These are phyloP conservation scores for Draba incana DNA, from an alignment of 345 rosid species.

Conservation along the genomic window DNA sequence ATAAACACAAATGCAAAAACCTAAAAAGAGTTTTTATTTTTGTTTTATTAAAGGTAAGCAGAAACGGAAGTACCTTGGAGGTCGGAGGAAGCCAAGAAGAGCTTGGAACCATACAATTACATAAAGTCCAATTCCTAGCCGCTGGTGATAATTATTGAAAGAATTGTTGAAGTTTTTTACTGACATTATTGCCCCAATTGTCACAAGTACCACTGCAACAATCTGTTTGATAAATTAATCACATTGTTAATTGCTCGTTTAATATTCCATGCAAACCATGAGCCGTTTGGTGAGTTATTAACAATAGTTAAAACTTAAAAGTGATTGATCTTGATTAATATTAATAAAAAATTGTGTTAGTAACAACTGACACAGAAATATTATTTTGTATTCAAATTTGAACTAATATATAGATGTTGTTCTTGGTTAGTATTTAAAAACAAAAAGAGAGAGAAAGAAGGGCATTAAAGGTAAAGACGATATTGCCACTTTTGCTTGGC, in stretches of 20 bases:
- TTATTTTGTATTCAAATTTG: neutral
- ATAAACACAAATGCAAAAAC: neutral
- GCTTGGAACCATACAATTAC: constrained; percentile 77
- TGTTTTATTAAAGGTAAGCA: neutral
- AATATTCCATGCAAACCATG: constrained; percentile 23
- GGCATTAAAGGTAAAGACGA: constrained; percentile 9
- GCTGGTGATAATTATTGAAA: constrained; percentile 77
- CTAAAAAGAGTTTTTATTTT: neutral
- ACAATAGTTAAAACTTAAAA: neutral
- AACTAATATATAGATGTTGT: constrained; percentile 5
- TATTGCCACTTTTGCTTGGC: constrained; percentile 28
- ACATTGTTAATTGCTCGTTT: constrained; percentile 18
- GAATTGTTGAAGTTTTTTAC: constrained; percentile 74
- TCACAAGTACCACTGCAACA: constrained; percentile 55
- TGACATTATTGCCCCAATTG: constrained; percentile 74
- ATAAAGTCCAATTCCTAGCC: constrained; percentile 67
- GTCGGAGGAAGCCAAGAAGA: constrained; percentile 62
- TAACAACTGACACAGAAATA: neutral
- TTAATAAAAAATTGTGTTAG: neutral
- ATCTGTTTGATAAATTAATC: constrained; percentile 46
- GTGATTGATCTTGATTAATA: constrained; percentile 2
- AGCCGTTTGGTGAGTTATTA: constrained; percentile 1
- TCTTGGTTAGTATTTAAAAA: neutral
- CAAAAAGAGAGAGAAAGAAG: neutral
- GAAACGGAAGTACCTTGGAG: constrained; percentile 54